Base-by-base conservation (phyloP, 257 asterid species). In the Solanum rostratum region DNA sequence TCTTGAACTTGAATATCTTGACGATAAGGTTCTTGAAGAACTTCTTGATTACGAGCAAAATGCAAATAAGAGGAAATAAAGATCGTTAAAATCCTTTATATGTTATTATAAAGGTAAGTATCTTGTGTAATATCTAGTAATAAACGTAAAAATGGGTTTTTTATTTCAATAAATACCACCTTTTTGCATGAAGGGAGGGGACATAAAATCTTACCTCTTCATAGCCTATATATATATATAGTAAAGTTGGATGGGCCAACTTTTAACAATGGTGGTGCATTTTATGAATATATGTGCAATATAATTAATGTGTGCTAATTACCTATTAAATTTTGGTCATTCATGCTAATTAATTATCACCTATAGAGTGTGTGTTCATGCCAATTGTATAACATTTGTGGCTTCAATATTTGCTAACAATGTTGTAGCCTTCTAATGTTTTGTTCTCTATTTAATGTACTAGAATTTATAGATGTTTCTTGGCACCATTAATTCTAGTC, bases 1-100 rank as follows among this genome's bases (percentile, higher is more conserved):
- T 54, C 12, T 94, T 33, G 98, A 94, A 89, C 88, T 93, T 46
- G 97, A 93, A 86, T 94, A 15, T 63, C 91, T 55, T 10, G 98
- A 94, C 14, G 88, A 94, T 84, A 87, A 89, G 82, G 69, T 94
- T 85, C 91, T 94, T 7, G 98, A 94, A 27, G 98, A 94, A 41
- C 94, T 94, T 80, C 94, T 94, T 54, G 93, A 88, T 18, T 66
- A 20, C 43, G 86, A 88, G 20, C 81, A 93, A 33, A 49, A 45
- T 5, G 74, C 46, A 18, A 62, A 50, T 63, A 84, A 86, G 55
- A 82, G 84, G 82, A 90, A 63, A 49, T 86, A 82, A 85, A 84
- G 41, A 41, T 59, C 33, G 27, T 27, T 71, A 71, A 71, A 57
- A 6, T 6, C n/a, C 3, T 10, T 46, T 74, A 19, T 73, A 22